Evolutionary conservation across 1,284 basidiomycete genomes (phyloP).

Genomic region (Erythrobasidium hasegawianum): DNA sequence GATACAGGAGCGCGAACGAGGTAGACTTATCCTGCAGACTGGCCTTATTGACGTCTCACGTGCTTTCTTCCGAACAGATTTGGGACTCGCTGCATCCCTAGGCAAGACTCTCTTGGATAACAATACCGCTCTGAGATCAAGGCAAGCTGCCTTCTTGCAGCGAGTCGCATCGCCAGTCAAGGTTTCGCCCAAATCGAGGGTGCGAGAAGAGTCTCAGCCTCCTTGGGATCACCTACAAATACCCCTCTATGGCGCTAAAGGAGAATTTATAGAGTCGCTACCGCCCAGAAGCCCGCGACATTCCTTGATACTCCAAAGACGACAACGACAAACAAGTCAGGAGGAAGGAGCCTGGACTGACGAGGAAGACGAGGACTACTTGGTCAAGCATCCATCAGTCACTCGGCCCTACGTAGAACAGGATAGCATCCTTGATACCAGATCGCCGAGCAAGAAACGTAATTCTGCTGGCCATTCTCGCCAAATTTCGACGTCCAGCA

Average conservation of each 20-base stretch:
- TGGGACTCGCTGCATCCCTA: slow-evolving; percentile 62
- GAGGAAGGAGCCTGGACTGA: too few relatives aligned
- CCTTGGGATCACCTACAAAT: not conserved
- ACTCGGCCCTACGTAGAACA: too few relatives aligned
- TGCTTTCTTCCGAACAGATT: slow-evolving; percentile 54
- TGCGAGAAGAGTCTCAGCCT: too few relatives aligned
- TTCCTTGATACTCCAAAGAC: not conserved
- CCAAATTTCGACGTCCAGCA: too few relatives aligned
- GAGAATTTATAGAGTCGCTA: slow-evolving; percentile 14
- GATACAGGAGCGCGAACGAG: slow-evolving; percentile 69
- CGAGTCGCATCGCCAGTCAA: slow-evolving; percentile 53
- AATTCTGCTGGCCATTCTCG: too few relatives aligned
- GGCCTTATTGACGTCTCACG: slow-evolving; percentile 6
- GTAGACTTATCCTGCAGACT: slow-evolving; percentile 52
- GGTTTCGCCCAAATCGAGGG: slow-evolving; percentile 41
- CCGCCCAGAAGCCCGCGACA: slow-evolving; percentile 18
- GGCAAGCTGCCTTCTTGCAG: slow-evolving; percentile 63
- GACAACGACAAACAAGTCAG: too few relatives aligned
- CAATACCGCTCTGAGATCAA: slow-evolving; percentile 63
- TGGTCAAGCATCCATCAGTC: too few relatives aligned
- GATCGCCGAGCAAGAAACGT: too few relatives aligned
- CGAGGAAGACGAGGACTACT: too few relatives aligned
- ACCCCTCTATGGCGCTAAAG: slow-evolving; percentile 9
- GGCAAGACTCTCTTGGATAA: slow-evolving; percentile 66
- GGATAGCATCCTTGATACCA: too few relatives aligned